Base-by-base conservation (phyloP, 306 rosid genomes). In the Sesbania bispinosa region DNA sequence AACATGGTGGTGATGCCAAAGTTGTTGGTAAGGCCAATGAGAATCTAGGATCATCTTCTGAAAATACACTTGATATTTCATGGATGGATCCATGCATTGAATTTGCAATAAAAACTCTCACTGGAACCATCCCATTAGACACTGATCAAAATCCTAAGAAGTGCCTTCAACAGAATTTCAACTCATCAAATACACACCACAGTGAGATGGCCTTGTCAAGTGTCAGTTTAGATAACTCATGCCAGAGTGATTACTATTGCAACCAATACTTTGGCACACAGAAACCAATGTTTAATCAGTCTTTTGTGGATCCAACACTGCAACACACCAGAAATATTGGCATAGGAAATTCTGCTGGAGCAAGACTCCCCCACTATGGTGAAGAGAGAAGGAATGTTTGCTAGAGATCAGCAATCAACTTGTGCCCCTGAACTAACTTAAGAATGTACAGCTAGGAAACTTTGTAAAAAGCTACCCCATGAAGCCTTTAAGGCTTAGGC, bases 31-130 rank as follows among this genome's bases (percentile, higher is more conserved):
- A 64, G 33, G 67, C 46, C 29, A 67, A 55, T 20, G 82, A 78
- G 30, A 53, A 68, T 55, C 60, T 80, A 33, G 89, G 55, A 68
- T 67, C 84, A 43, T 62, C 79, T 26, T 33, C 62, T 33, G 82
- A 82, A 8, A 45, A 77, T 20, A 75, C 83, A 39, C 67, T 62
- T 9, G 81, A 69, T 30, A 82, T 65, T 52, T 77, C 85, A 73
- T 84, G 87, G 90, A 66, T 83, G 48, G 96, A 90, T 67, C 97
- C 98, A 3, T 88, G 94, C 72, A 88, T 90, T 39, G 92, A 90
- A 59, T 93, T 93, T 57, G 96, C 96, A 1, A 77, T 83, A 6
- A 88, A 88, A 80, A 87, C 96, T 39, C 90, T 90, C 57, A 90
- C 90, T 1, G 87, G 83, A 52, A 77, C 81, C 11, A 83, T 82